Percentiles rank a stretch among this genome's conserved stretches.
Conservation (phyloP, 2,329 filamentous ascomycete species). For the Aspergillus neotritici region DNA sequence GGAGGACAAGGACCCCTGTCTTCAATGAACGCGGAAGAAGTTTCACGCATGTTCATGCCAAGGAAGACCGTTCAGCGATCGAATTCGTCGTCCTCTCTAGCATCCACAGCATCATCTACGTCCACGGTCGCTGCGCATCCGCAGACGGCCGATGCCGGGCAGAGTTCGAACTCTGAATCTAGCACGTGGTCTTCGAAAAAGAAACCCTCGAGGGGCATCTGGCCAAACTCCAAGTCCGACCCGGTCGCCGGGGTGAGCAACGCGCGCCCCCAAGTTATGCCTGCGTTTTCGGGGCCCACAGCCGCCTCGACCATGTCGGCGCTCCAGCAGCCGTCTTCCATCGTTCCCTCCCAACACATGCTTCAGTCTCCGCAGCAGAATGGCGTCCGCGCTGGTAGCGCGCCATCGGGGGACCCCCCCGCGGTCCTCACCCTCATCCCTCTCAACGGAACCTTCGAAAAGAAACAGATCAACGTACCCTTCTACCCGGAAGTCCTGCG, state of each 20-base stretch:
- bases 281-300: slow-evolving; percentile 53
- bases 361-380: slow-evolving; percentile 58
- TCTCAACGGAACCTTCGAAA: slow-evolving; percentile 92
- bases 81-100: slow-evolving; percentile 83
- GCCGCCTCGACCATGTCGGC: slow-evolving; percentile 59
- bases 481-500: slow-evolving; percentile 89
- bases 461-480: slow-evolving; percentile 91
- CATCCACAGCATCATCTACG: slow-evolving; percentile 53
- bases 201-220: slow-evolving; percentile 50
- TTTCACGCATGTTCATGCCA: slow-evolving; percentile 80
- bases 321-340: slow-evolving; percentile 56
- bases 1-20: slow-evolving; percentile 56
- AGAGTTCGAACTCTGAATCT: slow-evolving; percentile 32
- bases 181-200: slow-evolving; percentile 41
- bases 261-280: slow-evolving; percentile 56
- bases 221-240: slow-evolving; percentile 62
- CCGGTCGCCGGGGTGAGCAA: slow-evolving; percentile 58
- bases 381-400: slow-evolving; percentile 44
- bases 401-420: slow-evolving; percentile 54
- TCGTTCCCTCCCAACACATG: slow-evolving; percentile 65
- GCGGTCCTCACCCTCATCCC: slow-evolving; percentile 82
- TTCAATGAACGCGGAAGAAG: slow-evolving; percentile 77
- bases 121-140: slow-evolving; percentile 32
- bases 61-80: slow-evolving; percentile 80
- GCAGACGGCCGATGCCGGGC: slow-evolving; percentile 36